A percentile compares a stretch with the other conserved stretches of the same genome.
These are phyloP conservation scores for Coriolopsis trogii DNA, from an alignment of 1,284 basidiomycete genomes.

Conservation along the genomic window DNA sequence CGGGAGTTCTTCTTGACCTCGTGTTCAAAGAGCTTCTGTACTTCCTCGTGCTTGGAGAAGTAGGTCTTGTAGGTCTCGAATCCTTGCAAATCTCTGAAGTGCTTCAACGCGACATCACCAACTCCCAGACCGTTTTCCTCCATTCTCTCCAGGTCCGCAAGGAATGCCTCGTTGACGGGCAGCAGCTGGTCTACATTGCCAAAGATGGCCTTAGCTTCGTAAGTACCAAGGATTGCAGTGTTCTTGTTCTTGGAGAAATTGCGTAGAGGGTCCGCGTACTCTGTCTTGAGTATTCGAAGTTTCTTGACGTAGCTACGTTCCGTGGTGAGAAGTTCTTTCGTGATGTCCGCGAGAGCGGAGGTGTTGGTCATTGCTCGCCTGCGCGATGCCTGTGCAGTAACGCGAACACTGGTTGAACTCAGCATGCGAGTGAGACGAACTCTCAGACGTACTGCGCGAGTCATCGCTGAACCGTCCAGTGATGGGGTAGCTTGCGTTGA, in stretches of 20 bases:
- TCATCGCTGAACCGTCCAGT: constrained; percentile 15
- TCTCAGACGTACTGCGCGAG: constrained; percentile 18
- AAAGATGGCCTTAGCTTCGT: constrained; percentile 92
- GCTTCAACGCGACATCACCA: constrained; percentile 85
- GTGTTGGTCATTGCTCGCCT: constrained; percentile 63
- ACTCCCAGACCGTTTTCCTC: constrained; percentile 60
- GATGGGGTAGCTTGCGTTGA: constrained; percentile 19
- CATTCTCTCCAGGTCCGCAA: constrained; percentile 77
- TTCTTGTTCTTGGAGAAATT: constrained; percentile 84
- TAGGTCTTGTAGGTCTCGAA: constrained; percentile 93
- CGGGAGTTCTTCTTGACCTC: constrained; percentile 75
- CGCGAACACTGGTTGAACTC: neutral
- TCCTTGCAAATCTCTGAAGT: constrained; percentile 80
- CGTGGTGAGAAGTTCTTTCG: constrained; percentile 78
- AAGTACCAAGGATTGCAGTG: constrained; percentile 84
- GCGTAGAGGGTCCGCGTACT: constrained; percentile 91
- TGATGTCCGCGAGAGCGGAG: constrained; percentile 65
- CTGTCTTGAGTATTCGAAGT: constrained; percentile 71
- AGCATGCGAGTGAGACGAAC: too few relatives aligned
- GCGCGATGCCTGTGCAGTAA: constrained; percentile 34
- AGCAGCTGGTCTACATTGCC: constrained; percentile 92
- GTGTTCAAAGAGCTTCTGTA: constrained; percentile 86
- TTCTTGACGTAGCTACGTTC: constrained; percentile 80
- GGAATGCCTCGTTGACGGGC: constrained; percentile 86
- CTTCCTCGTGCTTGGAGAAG: constrained; percentile 92